phyloP scores from a whole-genome alignment of 768 basidiomycete genomes.

The Mycena latifolia region DNA sequence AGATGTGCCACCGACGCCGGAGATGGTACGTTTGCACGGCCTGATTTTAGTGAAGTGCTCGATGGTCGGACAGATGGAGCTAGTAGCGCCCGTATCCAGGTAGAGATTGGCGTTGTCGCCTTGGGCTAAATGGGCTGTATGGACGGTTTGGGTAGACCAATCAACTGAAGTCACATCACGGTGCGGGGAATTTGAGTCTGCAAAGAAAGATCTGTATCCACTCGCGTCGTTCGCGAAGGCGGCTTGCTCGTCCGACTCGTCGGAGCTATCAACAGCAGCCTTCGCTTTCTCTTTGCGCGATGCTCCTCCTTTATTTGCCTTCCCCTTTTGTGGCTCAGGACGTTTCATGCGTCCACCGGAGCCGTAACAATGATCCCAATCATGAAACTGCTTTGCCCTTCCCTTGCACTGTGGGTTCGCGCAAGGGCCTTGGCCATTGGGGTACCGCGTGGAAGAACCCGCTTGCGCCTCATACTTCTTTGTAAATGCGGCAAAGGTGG shows the following conservation, averaged over 20 bases:
- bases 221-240: not conserved
- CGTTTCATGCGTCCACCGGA: not conserved
- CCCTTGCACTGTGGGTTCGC: constrained; percentile 22
- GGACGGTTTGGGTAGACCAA: not conserved
- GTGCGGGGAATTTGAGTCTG: not conserved
- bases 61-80: constrained; percentile 9
- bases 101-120: not conserved
- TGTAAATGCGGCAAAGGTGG: constrained; percentile 1
- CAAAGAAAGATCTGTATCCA: not conserved
- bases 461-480: not conserved
- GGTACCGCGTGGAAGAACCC: not conserved
- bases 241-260: not conserved
- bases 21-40: constrained; percentile 1
- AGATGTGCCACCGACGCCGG: not conserved
- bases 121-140: not conserved
- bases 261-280: not conserved
- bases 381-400: constrained; percentile 14
- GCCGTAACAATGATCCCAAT: constrained; percentile 17
- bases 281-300: constrained; percentile 5
- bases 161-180: not conserved
- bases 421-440: constrained; percentile 6
- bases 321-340: not conserved
- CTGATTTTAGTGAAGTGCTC: constrained; percentile 13
- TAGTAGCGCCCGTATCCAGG: constrained; percentile 12
- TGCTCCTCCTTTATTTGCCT: not conserved